These are phyloP conservation scores for Lentinula sp. DNA, from an alignment of 768 basidiomycete genomes.

Conservation along the genomic window DNA sequence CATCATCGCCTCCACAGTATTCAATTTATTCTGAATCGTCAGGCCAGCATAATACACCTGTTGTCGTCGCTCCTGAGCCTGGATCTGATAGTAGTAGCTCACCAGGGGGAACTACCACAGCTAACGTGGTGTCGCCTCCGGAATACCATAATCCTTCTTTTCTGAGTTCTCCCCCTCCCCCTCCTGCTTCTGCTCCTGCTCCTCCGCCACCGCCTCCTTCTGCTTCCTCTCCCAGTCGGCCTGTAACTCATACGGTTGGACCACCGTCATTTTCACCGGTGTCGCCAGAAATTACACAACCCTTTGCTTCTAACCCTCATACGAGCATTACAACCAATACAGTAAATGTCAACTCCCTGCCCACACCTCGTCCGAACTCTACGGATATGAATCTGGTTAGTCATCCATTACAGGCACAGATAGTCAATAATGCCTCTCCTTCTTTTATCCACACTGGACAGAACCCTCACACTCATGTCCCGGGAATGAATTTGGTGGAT, in stretches of 20 bases:
- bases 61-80: background rate
- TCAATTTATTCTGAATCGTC: background rate
- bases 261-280: background rate
- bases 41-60: conserved; percentile 12
- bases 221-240: background rate
- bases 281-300: background rate
- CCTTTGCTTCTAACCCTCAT: background rate
- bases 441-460: background rate
- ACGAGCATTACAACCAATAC: background rate
- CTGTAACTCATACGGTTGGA: no score
- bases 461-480: background rate
- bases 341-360: background rate
- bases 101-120: conserved; percentile 7
- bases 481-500: background rate
- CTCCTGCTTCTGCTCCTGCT: no score
- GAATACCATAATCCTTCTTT: background rate
- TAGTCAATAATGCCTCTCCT: background rate
- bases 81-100: background rate
- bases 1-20: background rate
- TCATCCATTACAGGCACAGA: background rate
- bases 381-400: background rate
- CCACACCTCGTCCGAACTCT: background rate
- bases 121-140: conserved; percentile 9
- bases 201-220: no score
- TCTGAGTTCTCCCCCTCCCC: background rate